Evolutionary conservation across 305 asterid genomes (phyloP).

Genomic region (Solanum hybrid): DNA sequence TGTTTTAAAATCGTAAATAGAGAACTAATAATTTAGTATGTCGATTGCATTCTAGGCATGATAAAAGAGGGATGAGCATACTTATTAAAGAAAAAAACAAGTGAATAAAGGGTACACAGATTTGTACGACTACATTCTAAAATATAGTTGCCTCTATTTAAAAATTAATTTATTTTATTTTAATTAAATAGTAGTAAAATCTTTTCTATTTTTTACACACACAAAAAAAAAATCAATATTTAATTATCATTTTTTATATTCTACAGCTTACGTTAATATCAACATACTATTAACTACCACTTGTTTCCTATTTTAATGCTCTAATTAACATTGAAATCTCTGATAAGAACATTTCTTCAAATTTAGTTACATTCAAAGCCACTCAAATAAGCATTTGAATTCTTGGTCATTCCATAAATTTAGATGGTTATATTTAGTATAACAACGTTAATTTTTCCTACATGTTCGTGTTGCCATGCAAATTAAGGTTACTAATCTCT

Average conservation of each 20-base stretch:
- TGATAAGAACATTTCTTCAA: not conserved
- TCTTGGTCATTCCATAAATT: not conserved
- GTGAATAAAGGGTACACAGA: not conserved
- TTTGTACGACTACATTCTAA: not conserved
- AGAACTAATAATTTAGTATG: not conserved
- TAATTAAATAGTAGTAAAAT: not conserved
- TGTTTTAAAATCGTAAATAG: too few relatives aligned
- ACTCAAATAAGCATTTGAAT: not conserved
- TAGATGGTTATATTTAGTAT: not conserved
- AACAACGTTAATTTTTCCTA: not conserved
- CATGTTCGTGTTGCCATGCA: not conserved
- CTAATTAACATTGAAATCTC: not conserved
- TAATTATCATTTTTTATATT: not conserved
- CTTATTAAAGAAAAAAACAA: not conserved
- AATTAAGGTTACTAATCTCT: not conserved
- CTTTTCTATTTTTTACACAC: not conserved
- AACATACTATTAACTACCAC: not conserved
- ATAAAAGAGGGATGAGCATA: not conserved
- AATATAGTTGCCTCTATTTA: not conserved
- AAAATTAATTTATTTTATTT: too few relatives aligned
- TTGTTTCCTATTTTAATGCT: not conserved
- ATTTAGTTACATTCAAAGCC: not conserved
- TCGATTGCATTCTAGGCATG: too few relatives aligned
- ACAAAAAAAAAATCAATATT: not conserved
- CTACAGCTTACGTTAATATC: not conserved